Conservation (phyloP, 495 filamentous ascomycete species). For the Lepidopterella palustris region DNA sequence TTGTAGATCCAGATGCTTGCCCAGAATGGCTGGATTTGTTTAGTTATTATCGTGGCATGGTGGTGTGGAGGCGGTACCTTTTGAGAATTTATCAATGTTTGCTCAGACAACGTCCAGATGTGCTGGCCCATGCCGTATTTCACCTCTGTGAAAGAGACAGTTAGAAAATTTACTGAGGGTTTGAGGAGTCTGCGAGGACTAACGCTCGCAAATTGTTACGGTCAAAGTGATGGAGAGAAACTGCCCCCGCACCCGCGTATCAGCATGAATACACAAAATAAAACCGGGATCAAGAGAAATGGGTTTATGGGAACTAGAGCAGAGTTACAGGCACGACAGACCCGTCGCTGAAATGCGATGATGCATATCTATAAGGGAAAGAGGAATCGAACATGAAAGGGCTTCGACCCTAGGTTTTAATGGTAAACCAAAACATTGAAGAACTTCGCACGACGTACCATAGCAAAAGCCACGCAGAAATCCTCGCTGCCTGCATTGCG, state of each 20-base stretch:
- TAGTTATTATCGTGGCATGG: neutral
- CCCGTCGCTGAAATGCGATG: too few species aligned
- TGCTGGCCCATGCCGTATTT: constrained; percentile 22
- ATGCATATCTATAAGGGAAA: too few species aligned
- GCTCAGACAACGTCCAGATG: neutral
- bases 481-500: constrained; percentile 16
- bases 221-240: neutral
- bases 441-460: too few species aligned
- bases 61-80: neutral
- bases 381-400: neutral
- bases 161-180: neutral
- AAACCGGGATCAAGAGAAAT: too few species aligned
- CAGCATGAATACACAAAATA: neutral
- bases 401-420: neutral
- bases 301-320: too few species aligned
- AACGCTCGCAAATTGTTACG: neutral
- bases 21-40: constrained; percentile 12
- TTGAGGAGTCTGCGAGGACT: neutral
- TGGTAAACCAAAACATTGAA: too few species aligned
- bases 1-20: constrained; percentile 20
- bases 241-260: neutral
- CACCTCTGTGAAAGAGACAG: neutral
- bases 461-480: constrained; percentile 11
- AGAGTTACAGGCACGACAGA: too few species aligned
- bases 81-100: constrained; percentile 1